phyloP scores from a whole-genome alignment of 2,329 filamentous ascomycete genomes.

The Colletotrichum sp. region DNA sequence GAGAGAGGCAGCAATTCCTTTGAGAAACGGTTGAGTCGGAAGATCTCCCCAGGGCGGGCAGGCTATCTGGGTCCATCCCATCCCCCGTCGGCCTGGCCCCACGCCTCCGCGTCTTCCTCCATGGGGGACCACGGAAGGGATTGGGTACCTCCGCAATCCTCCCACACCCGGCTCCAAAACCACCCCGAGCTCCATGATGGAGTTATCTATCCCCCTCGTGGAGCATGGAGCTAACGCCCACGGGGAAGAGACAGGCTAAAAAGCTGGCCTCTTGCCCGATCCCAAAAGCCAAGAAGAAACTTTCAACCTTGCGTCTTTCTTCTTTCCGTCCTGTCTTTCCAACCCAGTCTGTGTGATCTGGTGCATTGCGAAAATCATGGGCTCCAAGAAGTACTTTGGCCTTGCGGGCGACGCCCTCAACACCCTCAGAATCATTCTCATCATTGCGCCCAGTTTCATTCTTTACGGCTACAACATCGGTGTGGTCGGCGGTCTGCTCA shows the following conservation, averaged over 20 bases:
- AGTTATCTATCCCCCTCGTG: constrained; percentile 3
- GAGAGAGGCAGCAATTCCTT: not conserved
- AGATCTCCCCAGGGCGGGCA: not conserved
- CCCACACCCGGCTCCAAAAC: not conserved
- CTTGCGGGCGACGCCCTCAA: constrained; percentile 38
- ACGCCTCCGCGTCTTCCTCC: constrained; percentile 7
- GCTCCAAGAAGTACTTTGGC: constrained; percentile 31
- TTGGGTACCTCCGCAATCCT: constrained; percentile 14
- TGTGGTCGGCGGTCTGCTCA: constrained; percentile 39
- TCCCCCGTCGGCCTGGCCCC: not conserved
- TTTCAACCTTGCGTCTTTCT: not conserved
- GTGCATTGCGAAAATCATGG: not conserved
- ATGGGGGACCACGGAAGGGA: not conserved
- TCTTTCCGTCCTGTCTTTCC: not conserved
- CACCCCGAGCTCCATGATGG: not conserved
- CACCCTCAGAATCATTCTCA: constrained; percentile 42
- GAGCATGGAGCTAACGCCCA: not conserved
- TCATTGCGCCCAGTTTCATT: constrained; percentile 48
- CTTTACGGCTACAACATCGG: constrained; percentile 47
- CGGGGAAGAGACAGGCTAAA: not conserved
- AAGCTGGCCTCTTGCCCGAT: not conserved
- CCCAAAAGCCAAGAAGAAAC: not conserved
- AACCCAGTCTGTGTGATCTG: not conserved
- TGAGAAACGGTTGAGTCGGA: not conserved
- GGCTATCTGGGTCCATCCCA: not conserved